Evolutionary conservation across 805 yeast species (phyloP), one percentile per base, ranked within the genome.

Genomic region (Pichia phayaonensis): DNA sequence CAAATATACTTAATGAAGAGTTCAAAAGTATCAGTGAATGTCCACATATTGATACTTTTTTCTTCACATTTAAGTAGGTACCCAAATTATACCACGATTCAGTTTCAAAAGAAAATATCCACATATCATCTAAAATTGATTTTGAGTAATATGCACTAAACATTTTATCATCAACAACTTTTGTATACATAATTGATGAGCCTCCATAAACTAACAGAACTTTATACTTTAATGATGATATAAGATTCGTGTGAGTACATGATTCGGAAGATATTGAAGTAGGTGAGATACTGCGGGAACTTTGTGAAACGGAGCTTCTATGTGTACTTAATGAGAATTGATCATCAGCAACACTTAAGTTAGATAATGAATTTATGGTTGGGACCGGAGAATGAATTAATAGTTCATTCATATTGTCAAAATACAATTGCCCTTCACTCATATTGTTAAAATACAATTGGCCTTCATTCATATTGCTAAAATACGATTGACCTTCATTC

Each of bases 101-200:
- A 1, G 65, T 55, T 27, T 68, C 69, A 24, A 77, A 56, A 54
- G 75, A 73, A 54, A 74, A 77, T 65, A 71, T 68, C 82, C 82
- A 78, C 56, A 71, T 56, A 60, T 77, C 82, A 26, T 78, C 76
- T 24, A 65, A 58, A 12, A 76, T 69, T 18, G 66, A 60, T 11
- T 48, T 49, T 38, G 49, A 57, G 40, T 54, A 52, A 43, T 54
- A 65, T 6, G 26, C 20, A 21, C 50, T 49, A 15, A 43, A 50
- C 7, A 58, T 60, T 40, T 58, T 48, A 23, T 59, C 56, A 29
- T 55, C 51, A 8, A 52, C 34, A 6, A 63, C 59, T 44, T 61
- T 61, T 13, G 61, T 54, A 45, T 59, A 56, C 23, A 60, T 49
- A 1, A 54, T 54, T 15, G 65, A 55, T 4, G 72, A 68, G 10